phyloP scores from a whole-genome alignment of 108 stramenopile species.

The Skeletonema menzelii region DNA sequence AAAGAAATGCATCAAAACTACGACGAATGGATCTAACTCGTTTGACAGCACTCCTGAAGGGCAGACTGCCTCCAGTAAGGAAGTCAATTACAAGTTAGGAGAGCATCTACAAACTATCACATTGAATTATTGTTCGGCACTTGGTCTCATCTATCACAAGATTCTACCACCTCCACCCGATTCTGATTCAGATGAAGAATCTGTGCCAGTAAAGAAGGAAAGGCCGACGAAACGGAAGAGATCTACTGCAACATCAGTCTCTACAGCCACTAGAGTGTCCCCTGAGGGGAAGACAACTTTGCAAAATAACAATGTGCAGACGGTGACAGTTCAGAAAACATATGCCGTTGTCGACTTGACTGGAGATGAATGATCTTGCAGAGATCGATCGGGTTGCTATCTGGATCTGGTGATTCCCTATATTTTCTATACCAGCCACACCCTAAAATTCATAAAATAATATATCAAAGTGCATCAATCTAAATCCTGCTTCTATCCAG shows the following conservation, averaged over 20 bases:
- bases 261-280: no score
- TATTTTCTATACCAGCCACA: no score
- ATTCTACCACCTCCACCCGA: conserved; percentile 7
- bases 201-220: no score
- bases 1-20: conserved; percentile 5
- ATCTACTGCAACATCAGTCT: background rate
- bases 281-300: no score
- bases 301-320: background rate
- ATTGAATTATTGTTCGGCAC: conserved; percentile 25
- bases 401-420: no score
- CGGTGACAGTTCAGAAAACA: background rate
- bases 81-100: background rate
- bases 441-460: no score
- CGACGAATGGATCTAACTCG: background rate
- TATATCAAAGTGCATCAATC: no score
- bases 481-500: no score
- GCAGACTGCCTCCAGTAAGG: background rate
- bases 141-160: conserved; percentile 19
- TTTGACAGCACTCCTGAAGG: background rate
- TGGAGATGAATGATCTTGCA: background rate
- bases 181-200: background rate
- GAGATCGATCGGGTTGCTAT: no score
- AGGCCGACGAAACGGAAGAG: background rate
- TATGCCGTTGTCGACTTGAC: background rate
- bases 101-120: conserved; percentile 4